Evolutionary conservation across 2,329 filamentous ascomycete genomes (phyloP).

Genomic region (Tolypocladium tundrense): DNA sequence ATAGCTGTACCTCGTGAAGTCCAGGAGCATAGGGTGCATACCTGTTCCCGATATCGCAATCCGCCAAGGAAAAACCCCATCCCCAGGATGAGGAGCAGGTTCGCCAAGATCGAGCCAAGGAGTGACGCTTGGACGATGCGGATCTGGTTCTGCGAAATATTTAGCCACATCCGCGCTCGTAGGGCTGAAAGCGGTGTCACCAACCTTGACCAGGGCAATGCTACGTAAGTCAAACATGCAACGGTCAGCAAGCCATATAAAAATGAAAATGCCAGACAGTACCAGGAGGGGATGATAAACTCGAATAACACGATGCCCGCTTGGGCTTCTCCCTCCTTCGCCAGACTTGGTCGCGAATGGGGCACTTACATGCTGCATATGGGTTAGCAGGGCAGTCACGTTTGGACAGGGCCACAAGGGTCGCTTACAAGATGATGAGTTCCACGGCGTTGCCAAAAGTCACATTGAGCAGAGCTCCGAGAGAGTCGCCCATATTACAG

Average conservation of each 20-base stretch:
- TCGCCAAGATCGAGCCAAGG: constrained; percentile 81
- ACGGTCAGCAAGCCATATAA: not conserved
- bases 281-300: not conserved
- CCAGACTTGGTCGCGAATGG: not conserved
- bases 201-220: constrained; percentile 61
- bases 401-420: not conserved
- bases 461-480: constrained; percentile 65
- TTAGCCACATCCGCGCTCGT: not conserved
- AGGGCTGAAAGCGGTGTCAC: not conserved
- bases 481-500: constrained; percentile 59
- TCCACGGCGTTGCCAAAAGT: constrained; percentile 74
- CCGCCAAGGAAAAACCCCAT: constrained; percentile 88
- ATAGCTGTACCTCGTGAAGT: not conserved
- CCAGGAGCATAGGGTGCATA: not conserved
- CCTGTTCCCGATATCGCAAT: constrained; percentile 74
- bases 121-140: constrained; percentile 86
- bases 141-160: constrained; percentile 54
- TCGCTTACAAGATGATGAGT: constrained; percentile 59
- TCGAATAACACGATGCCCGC: not conserved
- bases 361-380: constrained; percentile 40
- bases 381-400: not conserved
- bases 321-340: not conserved
- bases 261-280: not conserved
- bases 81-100: constrained; percentile 77
- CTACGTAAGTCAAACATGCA: constrained; percentile 29